Evolutionary conservation across 2,329 filamentous ascomycete species (phyloP), one percentile per base, ranked within the genome.

Genomic region (Blumeriella jaapii): DNA sequence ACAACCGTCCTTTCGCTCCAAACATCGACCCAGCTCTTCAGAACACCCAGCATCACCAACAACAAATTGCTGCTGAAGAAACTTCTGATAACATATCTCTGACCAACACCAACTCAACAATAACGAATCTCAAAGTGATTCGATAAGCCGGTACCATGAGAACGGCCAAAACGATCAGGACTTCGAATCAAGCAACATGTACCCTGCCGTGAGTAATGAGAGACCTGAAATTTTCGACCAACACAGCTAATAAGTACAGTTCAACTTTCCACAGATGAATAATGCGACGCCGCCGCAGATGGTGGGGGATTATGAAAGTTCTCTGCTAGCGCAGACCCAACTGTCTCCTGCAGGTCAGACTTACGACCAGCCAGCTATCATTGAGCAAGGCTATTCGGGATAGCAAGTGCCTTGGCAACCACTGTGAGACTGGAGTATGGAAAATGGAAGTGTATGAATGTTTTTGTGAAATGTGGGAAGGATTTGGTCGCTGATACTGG

Each of bases 281-380:
- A 30, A 38, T 25, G 25, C 13, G 5, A 25, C 26, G n/a, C 15
- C 33, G 29, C 23, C 29, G 13, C 19, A 17, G 7, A 8, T 29
- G 6, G 12, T 34, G 13, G 30, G 29, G 15, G 25, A 26, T 13
- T 33, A 38, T 23, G 2, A 25, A 13, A 18, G 12, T 24, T 22
- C 20, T 22, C 22, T 8, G n/a, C n/a, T n/a, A n/a, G n/a, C n/a
- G n/a, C n/a, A n/a, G n/a, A n/a, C n/a, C n/a, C n/a, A n/a, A n/a
- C n/a, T n/a, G n/a, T n/a, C n/a, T n/a, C n/a, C n/a, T 25, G 20
- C n/a, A n/a, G 24, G 27, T 14, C 4, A 10, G 7, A 10, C n/a
- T 7, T n/a, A 8, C n/a, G 15, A 10, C 16, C 15, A 28, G 12
- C 14, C 9, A 20, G 12, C 15, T 34, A 13, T 18, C n/a, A 20